A percentile compares a stretch with the other conserved stretches of the same genome.
phyloP scores from a whole-genome alignment of 345 rosid genomes.

The Syzygium aromaticum region DNA sequence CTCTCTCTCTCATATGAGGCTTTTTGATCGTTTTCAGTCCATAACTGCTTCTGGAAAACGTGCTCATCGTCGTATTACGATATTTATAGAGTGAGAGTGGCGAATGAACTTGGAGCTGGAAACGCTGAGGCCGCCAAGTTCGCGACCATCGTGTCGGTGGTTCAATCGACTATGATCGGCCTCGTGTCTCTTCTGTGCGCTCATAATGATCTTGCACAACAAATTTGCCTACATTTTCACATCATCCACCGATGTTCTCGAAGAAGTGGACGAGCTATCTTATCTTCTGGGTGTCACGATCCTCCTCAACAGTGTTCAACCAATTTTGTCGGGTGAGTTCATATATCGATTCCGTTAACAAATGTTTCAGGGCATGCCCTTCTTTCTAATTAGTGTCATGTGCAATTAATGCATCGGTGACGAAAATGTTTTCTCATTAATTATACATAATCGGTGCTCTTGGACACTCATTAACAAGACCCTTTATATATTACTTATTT shows the following conservation, averaged over 20 bases:
- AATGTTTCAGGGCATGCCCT: not conserved
- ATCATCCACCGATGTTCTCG: slow-evolving; percentile 16
- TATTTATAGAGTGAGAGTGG: slow-evolving; percentile 26
- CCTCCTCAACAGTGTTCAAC: slow-evolving; percentile 30
- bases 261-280: slow-evolving; percentile 13
- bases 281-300: slow-evolving; percentile 18
- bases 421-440: not conserved
- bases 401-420: not conserved
- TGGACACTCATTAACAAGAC: not conserved
- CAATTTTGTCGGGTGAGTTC: slow-evolving; percentile 24
- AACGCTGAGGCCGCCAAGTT: slow-evolving; percentile 28
- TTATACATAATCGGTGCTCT: not conserved
- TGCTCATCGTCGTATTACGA: not conserved
- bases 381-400: not conserved
- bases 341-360: not conserved
- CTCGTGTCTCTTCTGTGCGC: slow-evolving; percentile 14
- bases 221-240: slow-evolving; percentile 22
- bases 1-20: not conserved
- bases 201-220: slow-evolving; percentile 7
- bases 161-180: slow-evolving; percentile 21
- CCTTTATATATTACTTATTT: not conserved
- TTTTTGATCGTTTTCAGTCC: not conserved
- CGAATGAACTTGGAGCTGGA: slow-evolving; percentile 34
- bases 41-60: not conserved
- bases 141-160: slow-evolving; percentile 19